Evolutionary conservation across 2,329 filamentous ascomycete genomes (phyloP).

Genomic region (Cordyceps tenuipes): DNA sequence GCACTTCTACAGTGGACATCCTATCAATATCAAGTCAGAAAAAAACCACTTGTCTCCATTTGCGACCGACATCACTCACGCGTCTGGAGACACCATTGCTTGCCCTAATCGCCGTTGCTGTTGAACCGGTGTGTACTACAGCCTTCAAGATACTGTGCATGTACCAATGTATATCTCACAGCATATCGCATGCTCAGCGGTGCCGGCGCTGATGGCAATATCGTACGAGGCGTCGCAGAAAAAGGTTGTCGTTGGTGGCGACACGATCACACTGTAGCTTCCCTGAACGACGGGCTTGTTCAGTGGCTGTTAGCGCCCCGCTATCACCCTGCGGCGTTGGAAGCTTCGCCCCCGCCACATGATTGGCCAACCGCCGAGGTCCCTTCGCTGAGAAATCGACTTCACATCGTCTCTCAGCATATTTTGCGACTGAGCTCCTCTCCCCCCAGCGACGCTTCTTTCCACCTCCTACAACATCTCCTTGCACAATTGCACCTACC

Average conservation of each 20-base stretch:
- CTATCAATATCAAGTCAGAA: background rate
- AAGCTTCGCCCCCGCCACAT: slow-evolving; percentile 1
- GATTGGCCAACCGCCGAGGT: slow-evolving; percentile 17
- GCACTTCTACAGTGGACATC: background rate
- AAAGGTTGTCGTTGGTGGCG: slow-evolving; percentile 2
- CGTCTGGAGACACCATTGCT: background rate
- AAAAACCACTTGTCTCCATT: background rate
- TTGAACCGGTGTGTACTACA: background rate
- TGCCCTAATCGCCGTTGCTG: background rate
- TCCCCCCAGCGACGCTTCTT: background rate
- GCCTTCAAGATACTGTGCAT: background rate
- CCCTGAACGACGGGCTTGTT: background rate
- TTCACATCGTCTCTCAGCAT: slow-evolving; percentile 12
- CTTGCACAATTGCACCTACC: background rate
- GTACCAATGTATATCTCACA: background rate
- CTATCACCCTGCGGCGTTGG: background rate
- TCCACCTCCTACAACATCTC: background rate
- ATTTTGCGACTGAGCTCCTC: slow-evolving; percentile 8
- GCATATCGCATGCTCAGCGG: background rate
- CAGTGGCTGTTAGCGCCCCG: background rate
- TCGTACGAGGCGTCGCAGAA: background rate
- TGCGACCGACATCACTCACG: background rate
- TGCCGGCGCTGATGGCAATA: background rate
- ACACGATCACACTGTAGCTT: background rate
- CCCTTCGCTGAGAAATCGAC: slow-evolving; percentile 35